Percentiles rank a stretch among this genome's conserved stretches.
Conservation (phyloP, 495 filamentous ascomycete species). For the Xylaria cubensis region DNA sequence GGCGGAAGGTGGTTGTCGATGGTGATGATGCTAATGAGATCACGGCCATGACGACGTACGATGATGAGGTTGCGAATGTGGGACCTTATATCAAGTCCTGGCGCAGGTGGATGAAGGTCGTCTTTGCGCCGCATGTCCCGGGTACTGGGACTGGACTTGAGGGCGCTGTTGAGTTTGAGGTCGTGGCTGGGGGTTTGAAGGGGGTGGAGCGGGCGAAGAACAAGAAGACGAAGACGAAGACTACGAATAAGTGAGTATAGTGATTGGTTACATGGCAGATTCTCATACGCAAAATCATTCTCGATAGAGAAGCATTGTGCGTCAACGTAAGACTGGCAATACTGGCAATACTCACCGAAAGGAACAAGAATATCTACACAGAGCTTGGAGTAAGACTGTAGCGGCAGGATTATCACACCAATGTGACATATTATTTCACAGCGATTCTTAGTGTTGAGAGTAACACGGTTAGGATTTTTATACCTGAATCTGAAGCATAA, state of each 20-base stretch:
- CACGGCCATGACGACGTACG: conserved; percentile 31
- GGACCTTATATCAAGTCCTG: conserved; percentile 49
- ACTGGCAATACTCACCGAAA: not conserved
- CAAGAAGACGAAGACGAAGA: conserved; percentile 29
- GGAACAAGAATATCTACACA: not conserved
- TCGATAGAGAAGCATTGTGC: not conserved
- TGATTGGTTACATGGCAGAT: not conserved
- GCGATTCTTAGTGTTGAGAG: not conserved
- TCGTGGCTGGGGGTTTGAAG: conserved; percentile 60
- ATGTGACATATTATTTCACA: not conserved
- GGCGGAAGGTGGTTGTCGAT: conserved; percentile 43
- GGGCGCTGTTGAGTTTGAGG: conserved; percentile 62
- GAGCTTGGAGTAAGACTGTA: not conserved
- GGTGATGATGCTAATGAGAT: not conserved
- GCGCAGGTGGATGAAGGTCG: conserved; percentile 76
- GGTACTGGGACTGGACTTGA: conserved; percentile 50
- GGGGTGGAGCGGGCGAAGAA: conserved; percentile 41
- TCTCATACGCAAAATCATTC: not conserved
- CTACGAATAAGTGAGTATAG: not conserved
- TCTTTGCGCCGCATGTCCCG: conserved; percentile 74
- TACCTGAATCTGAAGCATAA: not conserved
- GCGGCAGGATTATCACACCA: not conserved
- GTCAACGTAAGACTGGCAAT: not conserved
- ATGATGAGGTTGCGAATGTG: conserved; percentile 39
- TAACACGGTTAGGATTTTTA: not conserved